Evolutionary conservation across 768 basidiomycete genomes (phyloP).

Genomic region (Leccinum ochraceum): DNA sequence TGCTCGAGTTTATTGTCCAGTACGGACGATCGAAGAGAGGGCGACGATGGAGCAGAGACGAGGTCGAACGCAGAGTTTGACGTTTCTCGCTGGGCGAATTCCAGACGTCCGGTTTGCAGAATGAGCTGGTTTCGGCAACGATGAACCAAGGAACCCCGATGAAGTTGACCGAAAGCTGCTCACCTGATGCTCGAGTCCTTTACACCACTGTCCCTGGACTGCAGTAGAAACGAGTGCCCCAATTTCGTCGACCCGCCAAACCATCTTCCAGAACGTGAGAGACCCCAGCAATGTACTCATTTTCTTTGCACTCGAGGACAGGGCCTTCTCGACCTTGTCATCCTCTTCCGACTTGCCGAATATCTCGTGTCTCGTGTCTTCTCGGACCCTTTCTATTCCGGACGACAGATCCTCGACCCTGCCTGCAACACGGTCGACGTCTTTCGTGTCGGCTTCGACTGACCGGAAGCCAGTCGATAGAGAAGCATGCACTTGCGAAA

Average conservation of each 20-base stretch:
- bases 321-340: slow-evolving; percentile 26
- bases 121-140: slow-evolving; percentile 46
- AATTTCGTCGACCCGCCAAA: slow-evolving; percentile 44
- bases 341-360: slow-evolving; percentile 35
- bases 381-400: slow-evolving; percentile 41
- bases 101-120: slow-evolving; percentile 62
- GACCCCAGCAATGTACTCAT: slow-evolving; percentile 34
- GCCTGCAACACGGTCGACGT: slow-evolving; percentile 38
- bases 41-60: slow-evolving; percentile 34
- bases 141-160: background rate
- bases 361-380: slow-evolving; percentile 38
- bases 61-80: slow-evolving; percentile 43
- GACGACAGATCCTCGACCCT: slow-evolving; percentile 40
- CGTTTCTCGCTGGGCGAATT: slow-evolving; percentile 45
- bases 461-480: slow-evolving; percentile 39
- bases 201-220: slow-evolving; percentile 39
- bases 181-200: slow-evolving; percentile 54
- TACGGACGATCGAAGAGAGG: slow-evolving; percentile 48
- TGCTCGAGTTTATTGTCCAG: slow-evolving; percentile 62
- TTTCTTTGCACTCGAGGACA: slow-evolving; percentile 31
- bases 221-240: slow-evolving; percentile 34
- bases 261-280: slow-evolving; percentile 40
- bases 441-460: slow-evolving; percentile 32
- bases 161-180: background rate
- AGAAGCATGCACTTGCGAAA: slow-evolving; percentile 41